phyloP scores from a whole-genome alignment of 164 flowering plant genomes.

The Amborella trichopoda region DNA sequence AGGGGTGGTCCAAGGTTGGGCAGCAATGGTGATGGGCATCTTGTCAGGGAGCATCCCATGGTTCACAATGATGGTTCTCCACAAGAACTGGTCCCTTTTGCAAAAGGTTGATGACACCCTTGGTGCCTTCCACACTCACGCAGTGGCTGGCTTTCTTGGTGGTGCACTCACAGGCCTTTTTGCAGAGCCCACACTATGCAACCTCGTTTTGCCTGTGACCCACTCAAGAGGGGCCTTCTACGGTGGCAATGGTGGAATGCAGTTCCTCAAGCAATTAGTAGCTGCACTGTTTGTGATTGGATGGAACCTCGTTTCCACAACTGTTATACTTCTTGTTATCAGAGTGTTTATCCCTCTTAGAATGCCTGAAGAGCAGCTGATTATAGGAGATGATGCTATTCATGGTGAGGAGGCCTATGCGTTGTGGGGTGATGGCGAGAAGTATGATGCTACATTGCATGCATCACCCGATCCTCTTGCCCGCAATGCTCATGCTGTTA shows the following conservation, averaged over 20 bases:
- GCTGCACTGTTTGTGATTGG: constrained; percentile 13
- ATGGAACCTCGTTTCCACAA: constrained; percentile 16
- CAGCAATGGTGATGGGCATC: constrained; percentile 26
- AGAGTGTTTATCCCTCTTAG: constrained; percentile 14
- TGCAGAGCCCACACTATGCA: constrained; percentile 15
- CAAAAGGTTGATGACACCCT: constrained; percentile 19
- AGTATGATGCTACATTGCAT: constrained; percentile 11
- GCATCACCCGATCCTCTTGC: not conserved
- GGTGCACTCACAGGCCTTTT: constrained; percentile 13
- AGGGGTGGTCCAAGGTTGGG: constrained; percentile 32
- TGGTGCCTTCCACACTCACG: constrained; percentile 14
- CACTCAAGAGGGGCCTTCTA: constrained; percentile 17
- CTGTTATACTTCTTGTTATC: constrained; percentile 11
- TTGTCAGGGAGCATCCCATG: constrained; percentile 27
- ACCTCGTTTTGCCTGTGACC: constrained; percentile 10
- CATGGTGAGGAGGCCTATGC: constrained; percentile 21
- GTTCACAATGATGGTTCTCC: constrained; percentile 27
- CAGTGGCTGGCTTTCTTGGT: constrained; percentile 14
- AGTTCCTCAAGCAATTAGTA: constrained; percentile 12
- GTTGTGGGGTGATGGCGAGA: constrained; percentile 20
- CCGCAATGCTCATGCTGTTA: not conserved
- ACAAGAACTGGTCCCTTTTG: constrained; percentile 17
- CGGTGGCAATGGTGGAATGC: constrained; percentile 13
- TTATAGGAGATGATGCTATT: constrained; percentile 15
- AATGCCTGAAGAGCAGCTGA: constrained; percentile 17